Evolutionary conservation across 352 stramenopile genomes (phyloP).

Genomic region (Globisporangium rhizosaccharum): DNA sequence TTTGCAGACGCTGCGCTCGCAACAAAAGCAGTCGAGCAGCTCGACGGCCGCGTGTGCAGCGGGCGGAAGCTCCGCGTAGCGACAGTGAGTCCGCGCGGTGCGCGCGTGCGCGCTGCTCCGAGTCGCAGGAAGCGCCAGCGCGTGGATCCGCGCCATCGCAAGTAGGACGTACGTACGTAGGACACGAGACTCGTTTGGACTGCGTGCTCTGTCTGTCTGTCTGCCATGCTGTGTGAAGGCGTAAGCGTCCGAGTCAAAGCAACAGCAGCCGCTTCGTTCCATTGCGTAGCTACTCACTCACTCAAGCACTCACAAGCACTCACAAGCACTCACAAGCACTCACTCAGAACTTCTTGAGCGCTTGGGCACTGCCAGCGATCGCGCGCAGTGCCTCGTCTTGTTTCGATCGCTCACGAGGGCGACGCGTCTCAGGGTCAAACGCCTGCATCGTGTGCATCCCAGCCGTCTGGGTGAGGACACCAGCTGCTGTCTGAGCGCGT

Average conservation of each 20-base stretch:
- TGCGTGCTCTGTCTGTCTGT: too few species aligned
- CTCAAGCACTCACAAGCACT: neutral
- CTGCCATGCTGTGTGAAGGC: too few species aligned
- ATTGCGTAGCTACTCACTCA: neutral
- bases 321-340: neutral
- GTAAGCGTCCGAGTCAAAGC: neutral
- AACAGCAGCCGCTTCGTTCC: too few species aligned
- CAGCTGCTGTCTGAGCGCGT: neutral
- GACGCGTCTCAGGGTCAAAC: neutral
- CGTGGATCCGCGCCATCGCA: slow-evolving; percentile 28
- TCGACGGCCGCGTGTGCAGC: slow-evolving; percentile 51
- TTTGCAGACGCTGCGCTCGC: slow-evolving; percentile 42
- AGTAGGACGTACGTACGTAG: slow-evolving; percentile 2
- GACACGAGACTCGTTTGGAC: neutral
- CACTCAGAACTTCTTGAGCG: slow-evolving; percentile 12
- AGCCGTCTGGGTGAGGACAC: neutral
- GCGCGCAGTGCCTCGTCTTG: neutral
- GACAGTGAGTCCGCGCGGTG: slow-evolving; percentile 5
- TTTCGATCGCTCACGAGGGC: neutral
- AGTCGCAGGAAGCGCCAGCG: slow-evolving; percentile 67
- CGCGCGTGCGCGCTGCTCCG: slow-evolving; percentile 19
- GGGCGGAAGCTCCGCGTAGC: slow-evolving; percentile 45
- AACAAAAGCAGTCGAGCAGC: slow-evolving; percentile 28
- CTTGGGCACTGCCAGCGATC: neutral
- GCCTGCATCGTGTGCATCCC: neutral